Conservation (phyloP, 2,329 filamentous ascomycete species). For the Colletotrichum aenigma region DNA sequence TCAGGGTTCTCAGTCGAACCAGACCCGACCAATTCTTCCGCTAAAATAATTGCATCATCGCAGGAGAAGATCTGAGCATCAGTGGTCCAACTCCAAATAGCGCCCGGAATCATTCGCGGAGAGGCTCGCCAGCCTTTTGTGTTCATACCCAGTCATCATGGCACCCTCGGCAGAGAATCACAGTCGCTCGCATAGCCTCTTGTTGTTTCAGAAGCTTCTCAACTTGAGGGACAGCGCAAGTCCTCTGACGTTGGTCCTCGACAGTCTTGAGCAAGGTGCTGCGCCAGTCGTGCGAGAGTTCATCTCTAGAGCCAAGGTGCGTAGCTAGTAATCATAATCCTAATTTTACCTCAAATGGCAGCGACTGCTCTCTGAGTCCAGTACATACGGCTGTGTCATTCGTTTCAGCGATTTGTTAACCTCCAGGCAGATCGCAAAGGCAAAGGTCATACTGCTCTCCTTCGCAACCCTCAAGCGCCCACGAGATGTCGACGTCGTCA, state of each 20-base stretch:
- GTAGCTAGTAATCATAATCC: conserved; percentile 13
- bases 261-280: conserved; percentile 83
- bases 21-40: background rate
- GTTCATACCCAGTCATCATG: conserved; percentile 43
- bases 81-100: background rate
- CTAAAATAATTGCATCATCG: background rate
- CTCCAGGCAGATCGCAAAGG: conserved; percentile 58
- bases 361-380: background rate
- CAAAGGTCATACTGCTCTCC: conserved; percentile 76
- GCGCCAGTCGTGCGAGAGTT: conserved; percentile 75
- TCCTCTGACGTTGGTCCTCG: conserved; percentile 84
- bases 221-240: conserved; percentile 80
- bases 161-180: conserved; percentile 64
- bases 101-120: background rate
- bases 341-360: background rate
- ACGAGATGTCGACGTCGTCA: conserved; percentile 67
- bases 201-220: conserved; percentile 82
- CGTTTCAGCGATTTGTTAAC: background rate
- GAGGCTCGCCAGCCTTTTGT: background rate
- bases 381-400: background rate
- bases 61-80: background rate
- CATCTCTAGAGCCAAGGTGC: conserved; percentile 74
- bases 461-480: conserved; percentile 75
- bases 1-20: background rate
- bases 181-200: conserved; percentile 80